A percentile compares a stretch with the other conserved stretches of the same genome.
Conservation (phyloP, 2,329 filamentous ascomycete genomes). For the Alternaria gansuensis region DNA sequence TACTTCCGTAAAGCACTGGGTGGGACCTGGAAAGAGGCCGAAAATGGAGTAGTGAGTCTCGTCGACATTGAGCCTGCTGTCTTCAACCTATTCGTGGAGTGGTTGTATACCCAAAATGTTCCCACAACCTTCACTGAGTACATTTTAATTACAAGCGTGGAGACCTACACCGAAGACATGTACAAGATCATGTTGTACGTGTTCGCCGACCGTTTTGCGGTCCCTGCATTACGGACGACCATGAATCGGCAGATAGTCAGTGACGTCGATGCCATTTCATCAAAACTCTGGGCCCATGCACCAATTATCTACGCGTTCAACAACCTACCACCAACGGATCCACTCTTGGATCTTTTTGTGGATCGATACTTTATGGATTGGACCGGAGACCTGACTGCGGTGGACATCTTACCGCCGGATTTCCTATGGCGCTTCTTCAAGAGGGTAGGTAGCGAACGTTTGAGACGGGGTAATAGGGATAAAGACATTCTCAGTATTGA, state of each 20-base stretch:
- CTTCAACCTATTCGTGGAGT: constrained; percentile 21
- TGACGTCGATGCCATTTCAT: not conserved
- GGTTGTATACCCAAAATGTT: constrained; percentile 20
- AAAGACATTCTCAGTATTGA: not conserved
- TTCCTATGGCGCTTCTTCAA: not conserved
- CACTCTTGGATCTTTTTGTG: not conserved
- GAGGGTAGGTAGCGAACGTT: not conserved
- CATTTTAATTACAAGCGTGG: not conserved
- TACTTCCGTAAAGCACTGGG: constrained; percentile 28
- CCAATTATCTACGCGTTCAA: not conserved
- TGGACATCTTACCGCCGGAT: not conserved
- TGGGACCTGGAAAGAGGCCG: constrained; percentile 21
- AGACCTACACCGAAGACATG: not conserved
- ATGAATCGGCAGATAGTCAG: constrained; percentile 5
- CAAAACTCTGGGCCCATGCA: not conserved
- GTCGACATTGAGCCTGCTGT: constrained; percentile 14
- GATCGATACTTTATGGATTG: not conserved
- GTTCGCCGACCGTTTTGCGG: constrained; percentile 22
- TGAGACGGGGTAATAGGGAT: not conserved
- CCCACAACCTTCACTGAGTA: not conserved
- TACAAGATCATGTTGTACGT: constrained; percentile 15
- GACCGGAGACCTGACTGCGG: not conserved
- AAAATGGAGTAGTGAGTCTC: constrained; percentile 11
- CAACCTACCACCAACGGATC: not conserved
- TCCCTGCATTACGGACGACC: constrained; percentile 10